Conservation (phyloP, 345 rosid genomes). For the Pistacia vera region DNA sequence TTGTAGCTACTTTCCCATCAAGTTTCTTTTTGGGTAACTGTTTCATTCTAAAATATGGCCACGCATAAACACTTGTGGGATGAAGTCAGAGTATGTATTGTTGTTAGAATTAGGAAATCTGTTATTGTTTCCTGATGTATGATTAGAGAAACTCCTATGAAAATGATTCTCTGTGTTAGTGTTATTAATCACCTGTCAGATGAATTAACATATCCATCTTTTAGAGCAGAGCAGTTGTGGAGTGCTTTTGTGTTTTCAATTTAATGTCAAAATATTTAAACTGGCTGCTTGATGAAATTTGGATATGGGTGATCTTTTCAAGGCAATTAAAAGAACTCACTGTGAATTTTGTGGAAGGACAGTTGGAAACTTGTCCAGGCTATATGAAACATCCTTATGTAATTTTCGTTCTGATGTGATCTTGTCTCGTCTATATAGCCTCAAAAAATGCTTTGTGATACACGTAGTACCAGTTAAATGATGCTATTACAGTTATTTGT, state of each 20-base stretch:
- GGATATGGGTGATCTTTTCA: background rate
- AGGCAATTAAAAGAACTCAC: background rate
- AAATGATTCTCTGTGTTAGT: background rate
- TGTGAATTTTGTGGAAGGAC: background rate
- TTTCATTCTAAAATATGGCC: constrained; percentile 13
- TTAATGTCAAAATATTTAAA: background rate
- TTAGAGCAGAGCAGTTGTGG: too few relatives aligned
- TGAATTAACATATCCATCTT: background rate
- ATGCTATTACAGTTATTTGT: background rate
- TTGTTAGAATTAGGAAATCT: background rate
- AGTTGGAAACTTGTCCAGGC: background rate
- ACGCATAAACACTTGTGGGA: background rate
- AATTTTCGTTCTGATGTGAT: background rate
- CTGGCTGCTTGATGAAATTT: background rate
- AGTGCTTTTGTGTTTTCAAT: background rate
- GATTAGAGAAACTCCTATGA: background rate
- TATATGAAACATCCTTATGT: background rate
- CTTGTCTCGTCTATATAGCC: background rate
- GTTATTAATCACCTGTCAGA: background rate
- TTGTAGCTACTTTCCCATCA: background rate
- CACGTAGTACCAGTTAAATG: background rate
- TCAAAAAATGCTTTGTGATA: background rate
- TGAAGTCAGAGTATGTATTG: background rate
- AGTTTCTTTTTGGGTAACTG: background rate
- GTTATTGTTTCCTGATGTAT: background rate